Evolutionary conservation across 768 basidiomycete species (phyloP).

Genomic region (Mycena sanguinolenta): DNA sequence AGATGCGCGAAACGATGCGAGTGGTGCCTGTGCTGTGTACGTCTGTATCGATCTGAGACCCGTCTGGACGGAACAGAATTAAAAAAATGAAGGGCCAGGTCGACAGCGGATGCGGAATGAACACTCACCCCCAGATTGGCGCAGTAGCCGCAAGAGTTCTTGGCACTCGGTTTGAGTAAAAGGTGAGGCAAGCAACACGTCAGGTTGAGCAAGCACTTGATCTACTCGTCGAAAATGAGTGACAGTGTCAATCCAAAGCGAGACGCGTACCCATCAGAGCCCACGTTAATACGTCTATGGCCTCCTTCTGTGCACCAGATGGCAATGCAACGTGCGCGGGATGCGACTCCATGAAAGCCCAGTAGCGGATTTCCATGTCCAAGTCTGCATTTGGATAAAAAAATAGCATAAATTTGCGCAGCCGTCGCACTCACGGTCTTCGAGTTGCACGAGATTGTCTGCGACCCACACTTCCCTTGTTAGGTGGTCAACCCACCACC

Average conservation of each 20-base stretch:
- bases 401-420: too few species aligned
- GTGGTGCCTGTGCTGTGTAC: conserved; percentile 67
- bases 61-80: neutral
- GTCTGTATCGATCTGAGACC: conserved; percentile 49
- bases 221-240: conserved; percentile 55
- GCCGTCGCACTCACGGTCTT: conserved; percentile 62
- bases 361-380: conserved; percentile 84
- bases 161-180: conserved; percentile 85
- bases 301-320: conserved; percentile 70
- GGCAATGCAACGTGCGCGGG: conserved; percentile 79
- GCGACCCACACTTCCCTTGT: conserved; percentile 61
- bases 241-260: neutral
- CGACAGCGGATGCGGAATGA: neutral
- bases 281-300: conserved; percentile 84
- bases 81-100: too few species aligned
- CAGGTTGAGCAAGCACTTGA: conserved; percentile 70
- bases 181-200: conserved; percentile 69
- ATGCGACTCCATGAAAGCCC: conserved; percentile 84
- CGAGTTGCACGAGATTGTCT: conserved; percentile 44
- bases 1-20: conserved; percentile 75
- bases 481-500: conserved; percentile 78
- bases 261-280: conserved; percentile 74
- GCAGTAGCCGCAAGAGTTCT: conserved; percentile 74
- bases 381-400: conserved; percentile 59
- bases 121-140: conserved; percentile 51